Evolutionary conservation across 129 eudicot species (phyloP).

Genomic region (Ambrosia trifida): DNA sequence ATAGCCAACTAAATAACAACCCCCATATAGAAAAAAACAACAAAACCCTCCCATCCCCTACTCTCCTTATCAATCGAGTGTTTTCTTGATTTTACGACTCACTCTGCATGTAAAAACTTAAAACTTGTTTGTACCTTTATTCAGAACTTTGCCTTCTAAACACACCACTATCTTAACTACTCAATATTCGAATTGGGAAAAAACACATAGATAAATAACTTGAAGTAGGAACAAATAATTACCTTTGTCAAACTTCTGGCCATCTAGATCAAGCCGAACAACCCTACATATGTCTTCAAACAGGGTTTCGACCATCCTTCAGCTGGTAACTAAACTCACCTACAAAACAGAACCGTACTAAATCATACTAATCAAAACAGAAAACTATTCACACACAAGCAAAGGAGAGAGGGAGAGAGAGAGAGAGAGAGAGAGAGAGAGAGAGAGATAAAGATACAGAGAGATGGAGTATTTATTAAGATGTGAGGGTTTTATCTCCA

Average conservation of each 20-base stretch:
- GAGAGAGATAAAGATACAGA: too few relatives aligned
- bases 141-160: background rate
- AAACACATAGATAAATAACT: background rate
- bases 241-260: constrained; percentile 88
- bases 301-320: constrained; percentile 72
- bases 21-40: too few relatives aligned
- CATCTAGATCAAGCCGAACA: constrained; percentile 63
- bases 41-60: too few relatives aligned
- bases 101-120: too few relatives aligned
- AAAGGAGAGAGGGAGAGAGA: too few relatives aligned
- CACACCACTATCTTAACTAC: background rate
- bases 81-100: too few relatives aligned
- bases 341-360: background rate
- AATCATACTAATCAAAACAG: background rate
- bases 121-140: background rate
- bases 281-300: constrained; percentile 74
- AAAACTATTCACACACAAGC: too few relatives aligned
- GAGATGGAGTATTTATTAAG: too few relatives aligned
- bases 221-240: background rate
- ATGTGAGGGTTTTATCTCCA: too few relatives aligned
- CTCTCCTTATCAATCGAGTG: too few relatives aligned
- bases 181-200: background rate
- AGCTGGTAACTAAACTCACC: constrained; percentile 4
- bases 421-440: too few relatives aligned
- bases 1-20: too few relatives aligned